Percentiles rank a stretch among this genome's conserved stretches.
phyloP scores from a whole-genome alignment of 371 early-diverging fungal genomes.

The Mortierella sp. region DNA sequence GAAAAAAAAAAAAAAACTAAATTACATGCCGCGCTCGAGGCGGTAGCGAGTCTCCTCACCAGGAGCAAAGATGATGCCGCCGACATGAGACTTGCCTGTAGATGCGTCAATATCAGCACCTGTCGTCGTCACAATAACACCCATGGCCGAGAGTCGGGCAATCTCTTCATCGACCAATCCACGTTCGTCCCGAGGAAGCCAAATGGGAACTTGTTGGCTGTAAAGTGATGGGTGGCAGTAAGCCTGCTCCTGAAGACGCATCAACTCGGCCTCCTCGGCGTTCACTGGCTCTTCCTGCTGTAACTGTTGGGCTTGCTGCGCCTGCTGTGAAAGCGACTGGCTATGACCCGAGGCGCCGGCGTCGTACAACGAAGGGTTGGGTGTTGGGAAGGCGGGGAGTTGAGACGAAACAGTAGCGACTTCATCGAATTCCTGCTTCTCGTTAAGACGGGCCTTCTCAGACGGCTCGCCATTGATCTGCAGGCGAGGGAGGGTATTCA shows the following conservation, averaged over 20 bases:
- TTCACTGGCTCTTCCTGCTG: background rate
- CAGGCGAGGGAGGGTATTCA: background rate
- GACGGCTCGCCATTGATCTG: background rate
- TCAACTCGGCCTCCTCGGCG: constrained; percentile 26
- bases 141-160: background rate
- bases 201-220: constrained; percentile 36
- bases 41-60: constrained; percentile 46
- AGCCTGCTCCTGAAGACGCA: constrained; percentile 42
- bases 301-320: background rate
- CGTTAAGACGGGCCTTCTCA: constrained; percentile 3
- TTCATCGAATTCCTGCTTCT: constrained; percentile 31
- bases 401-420: constrained; percentile 32
- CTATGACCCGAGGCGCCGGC: constrained; percentile 21
- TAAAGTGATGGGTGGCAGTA: constrained; percentile 50
- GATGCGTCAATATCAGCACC: constrained; percentile 34
- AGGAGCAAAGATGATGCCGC: constrained; percentile 48
- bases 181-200: constrained; percentile 48
- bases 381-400: constrained; percentile 42
- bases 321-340: constrained; percentile 8
- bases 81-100: constrained; percentile 38
- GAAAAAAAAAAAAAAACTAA: background rate
- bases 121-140: constrained; percentile 36
- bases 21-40: constrained; percentile 45
- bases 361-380: constrained; percentile 28
- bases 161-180: constrained; percentile 40